Evolutionary conservation across 176 grass and related monocot genomes (phyloP).

Genomic region (Panicum miliaceum): DNA sequence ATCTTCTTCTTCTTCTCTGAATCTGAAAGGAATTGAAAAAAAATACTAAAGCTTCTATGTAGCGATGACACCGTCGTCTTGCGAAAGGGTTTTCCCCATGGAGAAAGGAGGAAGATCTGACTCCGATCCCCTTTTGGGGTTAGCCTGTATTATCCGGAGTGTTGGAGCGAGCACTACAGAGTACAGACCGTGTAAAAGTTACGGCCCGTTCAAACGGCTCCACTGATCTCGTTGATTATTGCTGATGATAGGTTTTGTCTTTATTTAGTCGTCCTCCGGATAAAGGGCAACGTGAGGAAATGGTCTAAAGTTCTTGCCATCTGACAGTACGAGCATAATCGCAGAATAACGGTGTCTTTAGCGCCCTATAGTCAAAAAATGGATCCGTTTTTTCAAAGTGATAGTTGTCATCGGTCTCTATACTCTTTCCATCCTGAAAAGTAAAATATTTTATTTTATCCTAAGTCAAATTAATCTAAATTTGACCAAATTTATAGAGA

Average conservation of each 20-base stretch:
- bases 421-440: too few species aligned
- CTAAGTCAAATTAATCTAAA: too few species aligned
- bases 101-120: not conserved
- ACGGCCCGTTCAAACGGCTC: conserved; percentile 36
- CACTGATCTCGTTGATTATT: conserved; percentile 10
- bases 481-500: too few species aligned
- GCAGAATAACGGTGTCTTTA: not conserved
- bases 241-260: not conserved
- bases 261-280: conserved; percentile 13
- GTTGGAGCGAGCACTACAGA: conserved; percentile 13
- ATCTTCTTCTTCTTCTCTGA: conserved; percentile 2
- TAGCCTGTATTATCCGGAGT: not conserved
- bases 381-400: not conserved
- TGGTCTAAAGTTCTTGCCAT: conserved; percentile 29
- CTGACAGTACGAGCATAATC: conserved; percentile 3
- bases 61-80: conserved; percentile 2
- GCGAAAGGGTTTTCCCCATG: not conserved
- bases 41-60: not conserved
- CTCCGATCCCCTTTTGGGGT: not conserved
- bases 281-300: conserved; percentile 15
- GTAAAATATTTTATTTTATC: too few species aligned
- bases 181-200: not conserved
- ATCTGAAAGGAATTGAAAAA: not conserved
- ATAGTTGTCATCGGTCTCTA: not conserved
- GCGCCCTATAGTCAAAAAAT: not conserved